Conservation (phyloP, 2,329 filamentous ascomycete species). For the Diaporthe sp. region DNA sequence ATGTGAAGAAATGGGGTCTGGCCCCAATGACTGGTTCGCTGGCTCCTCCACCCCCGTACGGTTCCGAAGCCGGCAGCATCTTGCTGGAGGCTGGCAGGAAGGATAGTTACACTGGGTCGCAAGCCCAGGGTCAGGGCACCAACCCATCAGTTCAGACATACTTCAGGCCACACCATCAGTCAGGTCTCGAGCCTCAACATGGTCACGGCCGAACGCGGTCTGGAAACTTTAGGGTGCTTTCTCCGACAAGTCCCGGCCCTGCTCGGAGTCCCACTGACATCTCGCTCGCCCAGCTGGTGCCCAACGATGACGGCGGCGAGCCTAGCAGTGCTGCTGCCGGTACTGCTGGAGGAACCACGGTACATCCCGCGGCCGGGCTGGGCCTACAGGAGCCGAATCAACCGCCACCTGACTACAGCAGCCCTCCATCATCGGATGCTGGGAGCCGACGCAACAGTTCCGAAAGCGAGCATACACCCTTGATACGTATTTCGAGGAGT, state of each 20-base stretch:
- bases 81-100: conserved; percentile 87
- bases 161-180: conserved; percentile 50
- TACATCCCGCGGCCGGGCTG: conserved; percentile 54
- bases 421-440: conserved; percentile 72
- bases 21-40: conserved; percentile 96
- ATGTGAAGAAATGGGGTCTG: conserved; percentile 99
- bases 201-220: conserved; percentile 82
- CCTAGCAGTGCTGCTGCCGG: conserved; percentile 64
- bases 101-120: conserved; percentile 63
- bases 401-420: conserved; percentile 80
- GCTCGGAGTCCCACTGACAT: conserved; percentile 95
- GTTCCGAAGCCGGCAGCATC: conserved; percentile 96
- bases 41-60: conserved; percentile 95
- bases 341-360: conserved; percentile 50
- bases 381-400: conserved; percentile 69
- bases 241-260: conserved; percentile 89
- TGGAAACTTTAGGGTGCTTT: conserved; percentile 79
- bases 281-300: conserved; percentile 87
- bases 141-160: conserved; percentile 63
- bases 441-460: conserved; percentile 69
- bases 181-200: conserved; percentile 62
- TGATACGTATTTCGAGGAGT: conserved; percentile 65
- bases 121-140: conserved; percentile 56
- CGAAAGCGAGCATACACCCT: conserved; percentile 67
- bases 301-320: conserved; percentile 79